Conservation (phyloP, 768 basidiomycete species). For the Crassisporium funariophilum region DNA sequence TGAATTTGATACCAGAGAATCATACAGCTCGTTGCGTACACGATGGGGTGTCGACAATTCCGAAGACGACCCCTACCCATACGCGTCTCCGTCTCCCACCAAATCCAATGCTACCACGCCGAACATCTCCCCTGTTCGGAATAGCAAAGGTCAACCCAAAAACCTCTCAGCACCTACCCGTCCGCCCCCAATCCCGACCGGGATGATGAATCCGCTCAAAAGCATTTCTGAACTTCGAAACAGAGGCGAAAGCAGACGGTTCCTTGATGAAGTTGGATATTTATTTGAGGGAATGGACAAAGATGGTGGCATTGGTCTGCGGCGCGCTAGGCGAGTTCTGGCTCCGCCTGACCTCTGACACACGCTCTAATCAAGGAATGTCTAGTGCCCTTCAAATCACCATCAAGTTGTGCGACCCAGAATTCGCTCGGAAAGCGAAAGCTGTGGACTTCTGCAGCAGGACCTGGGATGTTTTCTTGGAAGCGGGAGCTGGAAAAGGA, state of each 20-base stretch:
- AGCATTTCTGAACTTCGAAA: conserved; percentile 80
- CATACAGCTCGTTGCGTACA: conserved; percentile 71
- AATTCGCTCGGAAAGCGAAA: conserved; percentile 80
- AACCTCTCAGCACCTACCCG: conserved; percentile 24
- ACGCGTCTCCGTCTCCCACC: conserved; percentile 32
- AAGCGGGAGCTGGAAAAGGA: conserved; percentile 58
- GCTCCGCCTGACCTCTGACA: not conserved
- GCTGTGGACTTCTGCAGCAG: conserved; percentile 70
- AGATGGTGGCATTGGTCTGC: conserved; percentile 52
- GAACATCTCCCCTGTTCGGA: conserved; percentile 37
- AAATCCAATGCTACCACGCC: conserved; percentile 35
- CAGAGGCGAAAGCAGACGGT: conserved; percentile 79
- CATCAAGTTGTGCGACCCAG: conserved; percentile 68
- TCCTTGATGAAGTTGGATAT: conserved; percentile 85
- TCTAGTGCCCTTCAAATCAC: conserved; percentile 78
- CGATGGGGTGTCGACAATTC: conserved; percentile 83
- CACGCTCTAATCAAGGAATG: conserved; percentile 3
- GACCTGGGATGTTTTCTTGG: conserved; percentile 68
- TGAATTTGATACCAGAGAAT: conserved; percentile 63
- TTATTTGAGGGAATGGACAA: conserved; percentile 76
- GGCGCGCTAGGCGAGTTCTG: conserved; percentile 62
- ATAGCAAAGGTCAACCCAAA: conserved; percentile 40
- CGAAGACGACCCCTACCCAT: conserved; percentile 64
- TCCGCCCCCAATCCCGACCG: conserved; percentile 41
- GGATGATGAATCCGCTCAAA: conserved; percentile 74